phyloP scores from a whole-genome alignment of 139 green algal genomes.

The Tetratostichococcus sp. region DNA sequence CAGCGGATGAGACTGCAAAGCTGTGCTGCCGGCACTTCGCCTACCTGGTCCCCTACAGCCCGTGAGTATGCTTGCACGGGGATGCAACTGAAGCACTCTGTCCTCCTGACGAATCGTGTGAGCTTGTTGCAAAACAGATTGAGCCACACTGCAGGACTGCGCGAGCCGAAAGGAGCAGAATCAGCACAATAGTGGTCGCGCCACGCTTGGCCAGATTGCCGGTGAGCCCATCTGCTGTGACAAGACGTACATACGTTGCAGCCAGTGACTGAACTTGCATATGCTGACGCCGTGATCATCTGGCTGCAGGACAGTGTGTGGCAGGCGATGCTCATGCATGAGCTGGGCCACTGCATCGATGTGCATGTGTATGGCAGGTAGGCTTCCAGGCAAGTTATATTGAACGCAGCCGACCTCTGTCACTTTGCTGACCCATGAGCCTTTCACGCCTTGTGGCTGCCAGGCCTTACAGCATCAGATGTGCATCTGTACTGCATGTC shows the following conservation, averaged over 20 bases:
- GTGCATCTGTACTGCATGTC: neutral
- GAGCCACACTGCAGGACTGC: neutral
- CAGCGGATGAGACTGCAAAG: neutral
- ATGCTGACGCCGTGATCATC: no score
- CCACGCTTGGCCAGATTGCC: neutral
- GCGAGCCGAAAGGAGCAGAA: neutral
- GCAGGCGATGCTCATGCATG: neutral
- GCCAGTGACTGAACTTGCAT: no score
- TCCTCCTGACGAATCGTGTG: no score
- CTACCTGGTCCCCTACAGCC: neutral
- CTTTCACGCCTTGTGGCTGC: no score
- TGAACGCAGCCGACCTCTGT: no score
- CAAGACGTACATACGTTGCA: no score
- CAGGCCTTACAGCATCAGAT: neutral
- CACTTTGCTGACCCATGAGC: no score
- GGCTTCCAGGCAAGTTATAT: no score
- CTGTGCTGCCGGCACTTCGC: neutral
- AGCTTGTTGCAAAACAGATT: no score
- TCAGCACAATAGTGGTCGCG: neutral
- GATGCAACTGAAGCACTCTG: no score
- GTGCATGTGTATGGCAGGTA: neutral
- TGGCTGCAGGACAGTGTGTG: neutral
- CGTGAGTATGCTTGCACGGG: neutral
- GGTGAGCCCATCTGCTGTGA: no score
- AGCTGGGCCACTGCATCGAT: neutral